Evolutionary conservation across 106 monocot species (phyloP), one percentile per base, ranked within the genome.

Genomic region (Dioscorea zingiberensis): DNA sequence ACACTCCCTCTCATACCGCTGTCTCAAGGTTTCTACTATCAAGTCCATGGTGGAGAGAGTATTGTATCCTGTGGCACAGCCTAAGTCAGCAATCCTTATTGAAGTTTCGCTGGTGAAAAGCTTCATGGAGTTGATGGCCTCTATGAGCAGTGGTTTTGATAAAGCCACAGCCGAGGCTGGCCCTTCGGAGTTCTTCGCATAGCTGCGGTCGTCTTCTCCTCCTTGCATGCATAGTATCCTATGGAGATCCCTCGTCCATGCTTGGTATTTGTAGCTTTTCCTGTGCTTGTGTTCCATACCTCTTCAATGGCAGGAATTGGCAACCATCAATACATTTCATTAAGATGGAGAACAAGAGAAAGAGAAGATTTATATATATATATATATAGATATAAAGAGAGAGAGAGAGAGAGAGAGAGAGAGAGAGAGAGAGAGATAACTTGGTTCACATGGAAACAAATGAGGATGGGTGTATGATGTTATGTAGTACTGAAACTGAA

Each of bases 31-130:
- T 11, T 17, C 27, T 21, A 81, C 71, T 0, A 77, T 45, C 13
- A 77, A 46, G 0, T 80, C 81, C 25, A 85, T 67, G 16, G 85
- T 78, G 19, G 77, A 74, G 11, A 81, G 55, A 0, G 85, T 85
- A 80, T 85, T 85, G 69, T 65, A 23, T 14, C 85, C 85, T 0
- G 85, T 85, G 38, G 85, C 85, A 38, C 85, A 85, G 19, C 85
- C 85, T 27, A 85, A 25, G 71, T 85, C 85, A 1, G 81, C 81
- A 7, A 81, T 74, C 63, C 74, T 68, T 0, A 85, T 63, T 3
- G 71, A 71, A 1, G 55, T 13, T 27, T 74, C 85, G 13, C 63
- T 64, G 1, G 0, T 8, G 55, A 81, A 81, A 46, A 85, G 80
- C 64, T 62, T 60, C 81, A 85, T 81, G 4, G 73, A 73, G 21